Percentiles rank a stretch among this genome's conserved stretches.
These are phyloP conservation scores for Ascochyta clinopodiicola DNA, from an alignment of 2,329 filamentous ascomycete species.

Conservation along the genomic window DNA sequence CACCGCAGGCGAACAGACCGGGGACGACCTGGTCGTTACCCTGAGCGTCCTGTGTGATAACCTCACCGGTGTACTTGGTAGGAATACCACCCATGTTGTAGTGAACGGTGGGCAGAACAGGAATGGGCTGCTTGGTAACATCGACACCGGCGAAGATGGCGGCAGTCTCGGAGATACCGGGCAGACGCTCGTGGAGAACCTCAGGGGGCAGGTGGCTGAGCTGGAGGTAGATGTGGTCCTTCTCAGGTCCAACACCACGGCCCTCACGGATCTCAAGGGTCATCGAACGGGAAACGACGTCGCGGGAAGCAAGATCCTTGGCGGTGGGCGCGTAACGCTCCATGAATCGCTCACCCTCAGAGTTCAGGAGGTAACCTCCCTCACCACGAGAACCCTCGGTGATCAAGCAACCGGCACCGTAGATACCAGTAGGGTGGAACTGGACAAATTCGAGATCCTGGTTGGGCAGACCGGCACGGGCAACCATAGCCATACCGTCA, in stretches of 20 bases:
- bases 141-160: conserved; percentile 98
- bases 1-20: conserved; percentile 94
- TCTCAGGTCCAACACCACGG: conserved; percentile 93
- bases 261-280: conserved; percentile 98
- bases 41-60: conserved; percentile 82
- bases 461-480: conserved; percentile 95
- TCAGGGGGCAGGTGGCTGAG: conserved; percentile 93
- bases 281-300: conserved; percentile 97
- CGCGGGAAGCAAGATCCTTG: conserved; percentile 95
- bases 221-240: conserved; percentile 98
- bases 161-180: conserved; percentile 97
- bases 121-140: conserved; percentile 95
- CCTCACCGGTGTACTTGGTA: conserved; percentile 96
- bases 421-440: conserved; percentile 99
- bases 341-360: conserved; percentile 99
- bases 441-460: conserved; percentile 99
- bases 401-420: conserved; percentile 93
- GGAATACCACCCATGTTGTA: conserved; percentile 99
- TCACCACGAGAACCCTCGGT: conserved; percentile 98
- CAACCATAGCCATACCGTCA: conserved; percentile 99
- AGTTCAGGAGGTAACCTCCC: conserved; percentile 97
- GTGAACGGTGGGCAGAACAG: conserved; percentile 94
- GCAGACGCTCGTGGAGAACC: conserved; percentile 92
- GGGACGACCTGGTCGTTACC: conserved; percentile 94
- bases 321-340: conserved; percentile 97